A percentile compares a stretch with the other conserved stretches of the same genome.
phyloP scores from a whole-genome alignment of 2,329 filamentous ascomycete species.

The Penicillium sp. region DNA sequence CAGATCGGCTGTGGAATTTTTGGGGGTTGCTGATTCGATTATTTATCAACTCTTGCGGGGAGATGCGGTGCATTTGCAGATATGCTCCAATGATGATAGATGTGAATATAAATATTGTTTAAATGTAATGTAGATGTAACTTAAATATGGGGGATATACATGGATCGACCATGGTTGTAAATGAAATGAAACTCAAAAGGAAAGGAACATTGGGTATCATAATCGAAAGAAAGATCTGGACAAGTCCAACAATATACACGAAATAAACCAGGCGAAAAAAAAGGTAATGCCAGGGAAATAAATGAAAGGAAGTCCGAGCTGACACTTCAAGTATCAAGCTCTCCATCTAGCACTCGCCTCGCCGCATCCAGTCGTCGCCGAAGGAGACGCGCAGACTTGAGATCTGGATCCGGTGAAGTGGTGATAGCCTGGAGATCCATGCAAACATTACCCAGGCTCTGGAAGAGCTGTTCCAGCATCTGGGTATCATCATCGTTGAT shows the following conservation, averaged over 20 bases:
- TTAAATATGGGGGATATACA: no score
- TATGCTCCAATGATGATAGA: no score
- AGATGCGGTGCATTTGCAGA: no score
- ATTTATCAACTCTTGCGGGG: no score
- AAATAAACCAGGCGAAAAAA: no score
- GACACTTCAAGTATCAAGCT: conserved; percentile 51
- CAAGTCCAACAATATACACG: conserved; percentile 7
- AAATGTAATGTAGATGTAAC: not conserved
- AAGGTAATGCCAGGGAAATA: not conserved
- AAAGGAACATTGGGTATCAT: conserved; percentile 28
- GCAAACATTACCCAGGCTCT: conserved; percentile 55
- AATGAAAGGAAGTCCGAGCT: not conserved
- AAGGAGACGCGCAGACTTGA: conserved; percentile 63
- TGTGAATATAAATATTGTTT: no score
- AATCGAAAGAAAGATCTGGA: conserved; percentile 10
- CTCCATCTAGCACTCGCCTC: conserved; percentile 71
- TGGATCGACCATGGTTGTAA: conserved; percentile 6
- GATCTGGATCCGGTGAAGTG: conserved; percentile 58
- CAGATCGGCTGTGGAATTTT: not conserved
- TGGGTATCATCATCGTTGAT: conserved; percentile 61
- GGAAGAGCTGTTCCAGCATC: conserved; percentile 59
- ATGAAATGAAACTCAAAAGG: not conserved
- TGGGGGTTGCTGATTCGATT: not conserved
- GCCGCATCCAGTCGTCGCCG: conserved; percentile 76
- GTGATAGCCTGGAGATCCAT: conserved; percentile 53